Evolutionary conservation across 306 rosid genomes (phyloP), one percentile per base, ranked within the genome.

Genomic region (Macrotyloma uniflorum): DNA sequence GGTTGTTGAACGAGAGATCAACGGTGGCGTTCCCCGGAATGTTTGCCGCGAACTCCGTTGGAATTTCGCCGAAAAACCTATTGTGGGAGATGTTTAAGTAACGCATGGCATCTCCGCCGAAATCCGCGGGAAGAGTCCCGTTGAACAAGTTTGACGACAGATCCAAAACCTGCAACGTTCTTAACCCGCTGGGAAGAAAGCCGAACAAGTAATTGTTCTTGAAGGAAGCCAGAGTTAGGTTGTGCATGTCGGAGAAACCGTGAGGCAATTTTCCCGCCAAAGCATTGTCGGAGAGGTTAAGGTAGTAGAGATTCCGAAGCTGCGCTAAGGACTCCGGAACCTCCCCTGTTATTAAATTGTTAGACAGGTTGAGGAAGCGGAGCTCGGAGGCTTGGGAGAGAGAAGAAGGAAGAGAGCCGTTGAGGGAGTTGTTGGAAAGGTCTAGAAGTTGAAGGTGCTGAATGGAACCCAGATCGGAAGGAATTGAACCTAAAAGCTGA

Each of bases 211-310:
- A 91, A 38, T 96, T 96, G 72, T 68, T 89, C 82, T 79, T 91
- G 53, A 91, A n/a, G 6, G 89, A 87, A 50, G 83, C 73, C 0
- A 51, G 50, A 0, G 84, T 88, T 33, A 96, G 82, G 71, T 80
- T 90, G 4, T 24, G 77, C 83, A 93, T 54, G 76, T 79, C 70
- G 6, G 85, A 75, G 1, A 96, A 82, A 63, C 67, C 78, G 13
- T 59, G 1, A 2, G 98, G 99, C 0, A 96, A 7, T 4, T 84
- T 88, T 73, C 98, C 99, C 55, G 79, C 86, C 75, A 96, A 85
- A 61, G 89, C 86, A 82, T 96, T 96, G 73, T 93, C 96, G 10
- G 99, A 96, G 35, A 96, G 92, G 54, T 91, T 89, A 35, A 96
- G 94, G 59, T 53, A 30, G 61, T 59, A 85, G 5, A 96, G 91